phyloP scores from a whole-genome alignment of 2,329 filamentous ascomycete genomes.

The Ophiostoma sp. region DNA sequence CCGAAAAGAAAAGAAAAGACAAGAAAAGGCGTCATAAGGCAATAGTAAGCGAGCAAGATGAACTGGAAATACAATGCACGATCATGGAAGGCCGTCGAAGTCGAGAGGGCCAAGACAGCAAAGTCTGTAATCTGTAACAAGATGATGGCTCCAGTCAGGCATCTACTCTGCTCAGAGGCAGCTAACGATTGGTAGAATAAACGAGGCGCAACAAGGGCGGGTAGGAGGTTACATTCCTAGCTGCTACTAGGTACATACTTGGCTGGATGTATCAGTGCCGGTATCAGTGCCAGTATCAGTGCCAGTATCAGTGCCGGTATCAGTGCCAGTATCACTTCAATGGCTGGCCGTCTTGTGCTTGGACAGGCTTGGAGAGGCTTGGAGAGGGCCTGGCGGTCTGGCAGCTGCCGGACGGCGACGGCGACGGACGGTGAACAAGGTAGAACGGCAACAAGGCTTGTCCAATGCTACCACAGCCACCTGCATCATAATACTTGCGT shows the following conservation, averaged over 20 bases:
- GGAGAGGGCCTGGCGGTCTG: too few relatives aligned
- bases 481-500: background rate
- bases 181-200: background rate
- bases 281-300: too few relatives aligned
- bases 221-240: background rate
- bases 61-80: background rate
- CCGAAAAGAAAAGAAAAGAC: background rate
- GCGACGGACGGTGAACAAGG: background rate
- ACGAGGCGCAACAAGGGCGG: background rate
- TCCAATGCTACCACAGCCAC: background rate
- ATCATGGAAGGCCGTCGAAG: background rate
- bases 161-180: background rate
- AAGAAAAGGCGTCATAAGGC: background rate
- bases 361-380: too few relatives aligned
- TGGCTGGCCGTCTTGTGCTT: too few relatives aligned
- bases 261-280: too few relatives aligned
- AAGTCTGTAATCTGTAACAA: background rate
- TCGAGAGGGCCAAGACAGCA: background rate
- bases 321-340: too few relatives aligned
- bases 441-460: constrained; percentile 6
- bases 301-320: too few relatives aligned
- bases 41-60: background rate
- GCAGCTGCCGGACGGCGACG: too few relatives aligned
- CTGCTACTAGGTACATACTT: too few relatives aligned
- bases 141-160: too few relatives aligned